Conservation (phyloP, 2,329 filamentous ascomycete genomes). For the Botryotinia convoluta region DNA sequence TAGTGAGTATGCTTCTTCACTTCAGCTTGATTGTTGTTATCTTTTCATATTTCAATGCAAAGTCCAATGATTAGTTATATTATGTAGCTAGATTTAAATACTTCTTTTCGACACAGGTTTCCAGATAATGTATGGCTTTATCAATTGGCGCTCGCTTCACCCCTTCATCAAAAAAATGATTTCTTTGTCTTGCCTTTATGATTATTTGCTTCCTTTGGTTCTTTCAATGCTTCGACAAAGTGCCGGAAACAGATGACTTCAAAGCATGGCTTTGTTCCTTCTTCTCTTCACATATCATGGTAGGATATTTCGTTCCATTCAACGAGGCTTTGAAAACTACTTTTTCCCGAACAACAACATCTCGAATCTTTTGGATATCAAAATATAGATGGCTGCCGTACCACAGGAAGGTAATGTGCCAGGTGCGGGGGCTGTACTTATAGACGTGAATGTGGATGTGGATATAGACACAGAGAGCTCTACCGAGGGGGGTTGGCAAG, state of each 20-base stretch:
- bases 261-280: conserved; percentile 2
- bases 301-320: background rate
- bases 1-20: background rate
- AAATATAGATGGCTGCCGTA: background rate
- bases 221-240: background rate
- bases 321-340: too few species aligned
- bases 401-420: background rate
- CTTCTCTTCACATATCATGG: background rate
- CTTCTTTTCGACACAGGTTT: background rate
- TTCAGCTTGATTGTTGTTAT: background rate
- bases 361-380: background rate
- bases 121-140: background rate
- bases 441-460: background rate
- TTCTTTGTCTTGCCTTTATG: background rate
- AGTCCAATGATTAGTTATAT: background rate
- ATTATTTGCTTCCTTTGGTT: background rate
- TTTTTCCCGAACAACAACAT: background rate
- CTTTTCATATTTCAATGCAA: background rate
- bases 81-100: background rate
- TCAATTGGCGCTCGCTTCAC: background rate
- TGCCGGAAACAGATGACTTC: conserved; percentile 10
- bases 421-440: too few species aligned
- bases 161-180: background rate
- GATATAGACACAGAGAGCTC: background rate
- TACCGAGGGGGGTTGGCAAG: background rate